These are phyloP conservation scores for Penicillium paradoxum DNA, from an alignment of 495 filamentous ascomycete species.

Conservation along the genomic window DNA sequence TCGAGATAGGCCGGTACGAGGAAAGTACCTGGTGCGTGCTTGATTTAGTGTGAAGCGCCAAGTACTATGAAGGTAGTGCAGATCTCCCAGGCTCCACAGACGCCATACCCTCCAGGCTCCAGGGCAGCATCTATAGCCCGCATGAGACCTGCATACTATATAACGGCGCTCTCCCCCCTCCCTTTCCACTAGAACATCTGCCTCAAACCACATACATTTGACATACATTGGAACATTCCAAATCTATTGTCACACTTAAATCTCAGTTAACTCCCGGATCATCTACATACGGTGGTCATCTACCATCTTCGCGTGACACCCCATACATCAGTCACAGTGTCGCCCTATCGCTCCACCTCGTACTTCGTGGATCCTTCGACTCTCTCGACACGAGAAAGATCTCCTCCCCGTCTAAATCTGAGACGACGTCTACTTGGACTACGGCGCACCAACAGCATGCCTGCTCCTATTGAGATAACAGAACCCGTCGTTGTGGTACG, in stretches of 20 bases:
- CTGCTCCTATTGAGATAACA: slow-evolving; percentile 20
- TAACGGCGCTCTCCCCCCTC: neutral
- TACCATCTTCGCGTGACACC: slow-evolving; percentile 20
- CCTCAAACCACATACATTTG: neutral
- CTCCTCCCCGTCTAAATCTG: slow-evolving; percentile 12
- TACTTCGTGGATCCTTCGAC: slow-evolving; percentile 23
- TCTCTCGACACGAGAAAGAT: slow-evolving; percentile 19
- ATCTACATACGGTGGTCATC: slow-evolving; percentile 11
- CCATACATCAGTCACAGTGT: slow-evolving; percentile 32
- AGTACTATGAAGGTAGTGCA: neutral
- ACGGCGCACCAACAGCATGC: slow-evolving; percentile 34
- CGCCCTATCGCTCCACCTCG: slow-evolving; percentile 26
- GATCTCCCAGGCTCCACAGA: slow-evolving; percentile 1
- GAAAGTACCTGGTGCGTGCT: neutral
- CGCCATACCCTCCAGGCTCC: slow-evolving; percentile 6
- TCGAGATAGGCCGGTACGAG: neutral
- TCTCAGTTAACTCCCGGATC: neutral
- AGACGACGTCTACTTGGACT: slow-evolving; percentile 15
- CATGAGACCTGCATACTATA: neutral
- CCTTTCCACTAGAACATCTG: neutral
- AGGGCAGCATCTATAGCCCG: neutral
- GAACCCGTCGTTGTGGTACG: slow-evolving; percentile 35
- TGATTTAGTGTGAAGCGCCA: neutral
- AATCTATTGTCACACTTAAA: neutral
- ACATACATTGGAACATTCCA: neutral